Evolutionary conservation across 306 rosid genomes (phyloP).

Genomic region (Citrullus mucosospermus): DNA sequence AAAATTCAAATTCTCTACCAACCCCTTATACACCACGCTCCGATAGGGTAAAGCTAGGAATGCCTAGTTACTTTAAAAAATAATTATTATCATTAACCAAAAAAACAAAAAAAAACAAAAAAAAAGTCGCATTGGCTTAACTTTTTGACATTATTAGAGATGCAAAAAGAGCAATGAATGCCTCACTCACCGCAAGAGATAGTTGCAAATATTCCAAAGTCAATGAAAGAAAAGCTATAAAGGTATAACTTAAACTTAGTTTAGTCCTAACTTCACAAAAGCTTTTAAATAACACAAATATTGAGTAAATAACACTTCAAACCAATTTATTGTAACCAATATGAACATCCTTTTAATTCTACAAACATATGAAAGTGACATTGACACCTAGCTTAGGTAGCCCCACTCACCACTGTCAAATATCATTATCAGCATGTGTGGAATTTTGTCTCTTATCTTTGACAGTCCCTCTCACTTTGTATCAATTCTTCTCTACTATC

Average conservation of each 20-base stretch:
- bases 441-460: conserved; percentile 10
- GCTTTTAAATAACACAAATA: neutral
- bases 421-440: conserved; percentile 16
- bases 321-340: neutral
- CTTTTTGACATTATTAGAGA: neutral
- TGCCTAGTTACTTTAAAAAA: neutral
- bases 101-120: neutral
- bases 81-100: too few relatives aligned
- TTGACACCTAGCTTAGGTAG: neutral
- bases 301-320: neutral
- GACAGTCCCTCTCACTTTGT: conserved; percentile 5
- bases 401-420: neutral
- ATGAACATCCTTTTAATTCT: neutral
- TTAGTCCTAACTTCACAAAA: neutral
- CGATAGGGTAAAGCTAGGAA: neutral
- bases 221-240: neutral
- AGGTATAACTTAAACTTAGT: neutral
- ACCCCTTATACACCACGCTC: too few relatives aligned
- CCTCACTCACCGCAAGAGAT: neutral
- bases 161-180: neutral
- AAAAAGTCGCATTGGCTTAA: neutral
- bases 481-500: neutral
- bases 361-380: neutral
- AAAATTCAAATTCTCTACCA: too few relatives aligned
- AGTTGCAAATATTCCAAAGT: neutral